These are phyloP conservation scores for Penicillium coprophilum DNA, from an alignment of 495 filamentous ascomycete species.

Conservation along the genomic window DNA sequence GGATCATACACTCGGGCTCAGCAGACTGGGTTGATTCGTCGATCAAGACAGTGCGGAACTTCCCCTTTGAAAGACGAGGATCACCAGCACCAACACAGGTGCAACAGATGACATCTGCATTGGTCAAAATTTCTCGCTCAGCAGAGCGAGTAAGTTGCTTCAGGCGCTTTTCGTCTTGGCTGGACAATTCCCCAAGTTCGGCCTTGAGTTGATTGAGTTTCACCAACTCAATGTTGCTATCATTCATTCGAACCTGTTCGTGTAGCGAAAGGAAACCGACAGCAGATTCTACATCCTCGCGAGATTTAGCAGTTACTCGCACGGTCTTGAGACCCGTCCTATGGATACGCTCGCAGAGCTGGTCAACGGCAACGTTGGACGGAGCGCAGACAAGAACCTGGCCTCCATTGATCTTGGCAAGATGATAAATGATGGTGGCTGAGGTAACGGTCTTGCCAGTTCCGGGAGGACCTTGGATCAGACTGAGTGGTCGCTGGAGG, in stretches of 20 bases:
- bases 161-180: slow-evolving; percentile 97
- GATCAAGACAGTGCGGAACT: slow-evolving; percentile 96
- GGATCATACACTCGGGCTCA: slow-evolving; percentile 99
- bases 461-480: slow-evolving; percentile 96
- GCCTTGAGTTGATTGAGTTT: slow-evolving; percentile 90
- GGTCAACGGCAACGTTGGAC: slow-evolving; percentile 98
- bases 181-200: slow-evolving; percentile 88
- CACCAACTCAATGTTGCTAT: slow-evolving; percentile 87
- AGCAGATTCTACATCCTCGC: slow-evolving; percentile 96
- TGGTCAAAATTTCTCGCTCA: slow-evolving; percentile 92
- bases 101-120: slow-evolving; percentile 98
- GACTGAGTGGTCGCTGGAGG: slow-evolving; percentile 83
- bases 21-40: slow-evolving; percentile 99
- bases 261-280: slow-evolving; percentile 94
- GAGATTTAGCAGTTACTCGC: slow-evolving; percentile 96
- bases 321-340: slow-evolving; percentile 92
- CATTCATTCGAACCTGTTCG: slow-evolving; percentile 96
- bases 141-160: slow-evolving; percentile 91
- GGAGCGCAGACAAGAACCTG: slow-evolving; percentile 96
- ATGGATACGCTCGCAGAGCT: slow-evolving; percentile 97
- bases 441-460: slow-evolving; percentile 99
- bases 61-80: slow-evolving; percentile 90
- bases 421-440: slow-evolving; percentile 96
- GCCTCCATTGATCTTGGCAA: slow-evolving; percentile 91
- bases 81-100: slow-evolving; percentile 98